phyloP scores from a whole-genome alignment of 805 yeast genomes.

The Wickerhamomyces queroliae region DNA sequence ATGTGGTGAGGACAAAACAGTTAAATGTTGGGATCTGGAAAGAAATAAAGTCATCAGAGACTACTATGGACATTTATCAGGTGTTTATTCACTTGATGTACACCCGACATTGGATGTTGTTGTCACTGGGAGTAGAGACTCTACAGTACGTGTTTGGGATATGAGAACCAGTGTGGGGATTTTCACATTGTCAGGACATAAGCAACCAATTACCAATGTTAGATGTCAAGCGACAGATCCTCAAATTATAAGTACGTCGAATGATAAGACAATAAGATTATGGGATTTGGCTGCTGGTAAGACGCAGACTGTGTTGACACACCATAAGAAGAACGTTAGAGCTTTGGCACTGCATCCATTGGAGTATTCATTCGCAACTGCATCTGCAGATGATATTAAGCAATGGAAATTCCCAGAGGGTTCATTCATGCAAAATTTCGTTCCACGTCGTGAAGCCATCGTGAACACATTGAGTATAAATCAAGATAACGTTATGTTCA shows the following conservation, averaged over 20 bases:
- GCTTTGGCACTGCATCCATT: conserved; percentile 62
- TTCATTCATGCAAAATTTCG: conserved; percentile 52
- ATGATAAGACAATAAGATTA: conserved; percentile 79
- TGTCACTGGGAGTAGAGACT: conserved; percentile 86
- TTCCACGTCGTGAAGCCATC: conserved; percentile 41
- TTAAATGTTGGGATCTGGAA: conserved; percentile 95
- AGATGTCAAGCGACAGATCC: conserved; percentile 71
- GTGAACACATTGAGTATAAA: conserved; percentile 67
- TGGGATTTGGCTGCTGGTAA: conserved; percentile 88
- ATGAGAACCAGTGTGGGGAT: conserved; percentile 72
- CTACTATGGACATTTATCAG: conserved; percentile 92
- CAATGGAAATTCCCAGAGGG: conserved; percentile 86
- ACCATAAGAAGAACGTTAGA: conserved; percentile 79
- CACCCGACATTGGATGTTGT: conserved; percentile 85
- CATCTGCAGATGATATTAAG: conserved; percentile 73
- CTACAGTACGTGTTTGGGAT: conserved; percentile 90
- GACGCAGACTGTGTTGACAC: conserved; percentile 67
- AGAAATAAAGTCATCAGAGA: conserved; percentile 74
- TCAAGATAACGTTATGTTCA: conserved; percentile 55
- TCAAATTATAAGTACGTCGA: conserved; percentile 76
- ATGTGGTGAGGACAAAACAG: conserved; percentile 89
- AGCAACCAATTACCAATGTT: conserved; percentile 66
- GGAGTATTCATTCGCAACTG: conserved; percentile 73
- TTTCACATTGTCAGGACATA: conserved; percentile 78
- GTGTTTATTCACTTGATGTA: conserved; percentile 74